These are phyloP conservation scores for Stereum hirsutum DNA, from an alignment of 1,284 basidiomycete genomes.

Conservation along the genomic window DNA sequence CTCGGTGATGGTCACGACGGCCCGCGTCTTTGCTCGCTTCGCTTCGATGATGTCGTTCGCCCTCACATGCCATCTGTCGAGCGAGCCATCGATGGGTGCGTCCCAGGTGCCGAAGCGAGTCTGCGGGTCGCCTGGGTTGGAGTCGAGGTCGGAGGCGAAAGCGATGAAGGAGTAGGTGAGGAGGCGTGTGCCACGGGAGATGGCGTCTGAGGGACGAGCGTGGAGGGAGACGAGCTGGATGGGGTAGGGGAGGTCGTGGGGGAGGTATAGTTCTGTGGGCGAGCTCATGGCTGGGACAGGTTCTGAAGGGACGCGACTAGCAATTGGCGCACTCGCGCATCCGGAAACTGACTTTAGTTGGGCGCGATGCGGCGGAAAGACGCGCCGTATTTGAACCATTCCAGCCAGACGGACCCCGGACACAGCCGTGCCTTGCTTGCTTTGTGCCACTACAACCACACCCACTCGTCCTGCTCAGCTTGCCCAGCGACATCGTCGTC, in stretches of 20 bases:
- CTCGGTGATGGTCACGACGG: constrained; percentile 64
- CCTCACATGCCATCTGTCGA: constrained; percentile 58
- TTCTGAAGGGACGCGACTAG: too few species aligned
- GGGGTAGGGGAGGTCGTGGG: constrained; percentile 68
- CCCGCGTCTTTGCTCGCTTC: constrained; percentile 42
- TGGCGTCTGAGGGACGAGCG: constrained; percentile 29
- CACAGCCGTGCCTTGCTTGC: too few species aligned
- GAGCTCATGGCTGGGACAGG: constrained; percentile 8
- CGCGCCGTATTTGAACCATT: too few species aligned
- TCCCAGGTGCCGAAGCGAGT: constrained; percentile 85
- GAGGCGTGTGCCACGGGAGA: constrained; percentile 65
- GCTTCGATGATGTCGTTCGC: constrained; percentile 50
- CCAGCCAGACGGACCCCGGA: too few species aligned
- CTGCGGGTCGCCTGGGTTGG: constrained; percentile 46
- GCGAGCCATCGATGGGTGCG: constrained; percentile 66
- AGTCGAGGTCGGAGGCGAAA: constrained; percentile 26
- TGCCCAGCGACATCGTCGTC: too few species aligned
- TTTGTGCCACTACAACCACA: too few species aligned
- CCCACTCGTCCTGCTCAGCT: too few species aligned
- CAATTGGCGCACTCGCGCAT: too few species aligned
- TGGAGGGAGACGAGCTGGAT: constrained; percentile 67
- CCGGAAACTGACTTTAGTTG: too few species aligned
- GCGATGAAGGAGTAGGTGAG: constrained; percentile 70
- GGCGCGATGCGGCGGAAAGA: too few species aligned
- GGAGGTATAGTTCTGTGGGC: constrained; percentile 52